Evolutionary conservation across 768 basidiomycete genomes (phyloP).

Genomic region (Pleurotus giganteus): DNA sequence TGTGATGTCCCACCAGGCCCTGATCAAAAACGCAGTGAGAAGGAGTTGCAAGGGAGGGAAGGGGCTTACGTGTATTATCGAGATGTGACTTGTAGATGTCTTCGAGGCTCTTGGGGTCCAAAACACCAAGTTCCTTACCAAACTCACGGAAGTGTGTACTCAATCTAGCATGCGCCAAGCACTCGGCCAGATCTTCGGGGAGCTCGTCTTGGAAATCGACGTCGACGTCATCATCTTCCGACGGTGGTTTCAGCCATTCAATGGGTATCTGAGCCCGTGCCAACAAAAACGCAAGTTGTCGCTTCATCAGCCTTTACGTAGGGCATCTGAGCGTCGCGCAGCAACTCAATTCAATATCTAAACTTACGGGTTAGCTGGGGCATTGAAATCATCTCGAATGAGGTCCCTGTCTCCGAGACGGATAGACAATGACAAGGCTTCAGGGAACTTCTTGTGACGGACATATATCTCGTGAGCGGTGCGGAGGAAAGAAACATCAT

Average conservation of each 20-base stretch:
- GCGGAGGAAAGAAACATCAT: slow-evolving; percentile 85
- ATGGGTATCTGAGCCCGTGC: slow-evolving; percentile 89
- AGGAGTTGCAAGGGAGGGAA: neutral
- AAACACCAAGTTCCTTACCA: slow-evolving; percentile 90
- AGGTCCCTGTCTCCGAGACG: slow-evolving; percentile 78
- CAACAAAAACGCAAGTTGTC: slow-evolving; percentile 91
- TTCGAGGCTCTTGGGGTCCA: slow-evolving; percentile 87
- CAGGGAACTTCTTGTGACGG: slow-evolving; percentile 83
- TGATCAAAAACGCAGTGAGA: slow-evolving; percentile 19
- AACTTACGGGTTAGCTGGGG: slow-evolving; percentile 83
- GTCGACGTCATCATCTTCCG: slow-evolving; percentile 50
- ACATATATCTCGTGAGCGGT: slow-evolving; percentile 90
- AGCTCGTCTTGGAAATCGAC: slow-evolving; percentile 62
- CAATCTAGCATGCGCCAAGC: slow-evolving; percentile 81
- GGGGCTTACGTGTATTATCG: slow-evolving; percentile 73
- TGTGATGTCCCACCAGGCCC: slow-evolving; percentile 68
- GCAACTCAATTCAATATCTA: neutral
- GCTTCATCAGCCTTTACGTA: slow-evolving; percentile 80
- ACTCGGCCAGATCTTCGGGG: slow-evolving; percentile 80
- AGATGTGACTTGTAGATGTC: slow-evolving; percentile 98
- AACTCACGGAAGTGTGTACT: slow-evolving; percentile 86
- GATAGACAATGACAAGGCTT: slow-evolving; percentile 86
- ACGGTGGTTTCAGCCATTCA: slow-evolving; percentile 77
- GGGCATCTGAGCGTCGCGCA: neutral
- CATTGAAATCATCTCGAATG: slow-evolving; percentile 84